phyloP scores from a whole-genome alignment of 2,329 filamentous ascomycete species.

The Apiospora sp. region DNA sequence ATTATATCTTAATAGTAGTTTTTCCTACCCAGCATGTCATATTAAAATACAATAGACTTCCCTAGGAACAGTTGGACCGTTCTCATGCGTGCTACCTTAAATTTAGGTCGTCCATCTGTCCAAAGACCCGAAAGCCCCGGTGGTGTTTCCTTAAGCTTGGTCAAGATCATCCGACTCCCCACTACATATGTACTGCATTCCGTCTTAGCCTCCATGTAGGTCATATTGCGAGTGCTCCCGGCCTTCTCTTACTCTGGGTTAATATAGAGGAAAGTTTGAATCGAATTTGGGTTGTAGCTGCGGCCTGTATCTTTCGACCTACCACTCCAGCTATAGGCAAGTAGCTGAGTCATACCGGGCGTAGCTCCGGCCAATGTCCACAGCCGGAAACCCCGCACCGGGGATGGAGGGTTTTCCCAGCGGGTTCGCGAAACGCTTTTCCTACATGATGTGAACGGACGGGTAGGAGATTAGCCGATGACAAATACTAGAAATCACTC shows the following conservation, averaged over 20 bases:
- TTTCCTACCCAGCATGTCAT: background rate
- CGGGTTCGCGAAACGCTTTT: background rate
- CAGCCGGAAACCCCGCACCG: conserved; percentile 12
- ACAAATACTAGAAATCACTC: no score
- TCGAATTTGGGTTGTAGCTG: background rate
- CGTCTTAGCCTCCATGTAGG: background rate
- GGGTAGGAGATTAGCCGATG: background rate
- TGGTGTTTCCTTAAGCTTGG: background rate
- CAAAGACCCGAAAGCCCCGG: background rate
- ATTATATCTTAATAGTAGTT: conserved; percentile 2
- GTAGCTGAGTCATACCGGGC: conserved; percentile 18
- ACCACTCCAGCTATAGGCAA: background rate
- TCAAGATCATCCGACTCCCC: background rate
- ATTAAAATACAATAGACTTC: background rate
- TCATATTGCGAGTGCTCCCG: background rate
- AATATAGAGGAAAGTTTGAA: background rate
- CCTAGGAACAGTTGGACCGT: background rate
- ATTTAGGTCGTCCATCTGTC: background rate
- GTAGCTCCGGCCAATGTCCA: conserved; percentile 8
- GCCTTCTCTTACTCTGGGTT: background rate
- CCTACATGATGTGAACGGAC: background rate
- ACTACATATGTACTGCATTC: background rate
- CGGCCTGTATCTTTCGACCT: background rate
- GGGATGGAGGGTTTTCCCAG: background rate
- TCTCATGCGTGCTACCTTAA: background rate